A percentile compares a stretch with the other conserved stretches of the same genome.
Conservation (phyloP, 805 yeast species). For the Isabelozyma heimii region DNA sequence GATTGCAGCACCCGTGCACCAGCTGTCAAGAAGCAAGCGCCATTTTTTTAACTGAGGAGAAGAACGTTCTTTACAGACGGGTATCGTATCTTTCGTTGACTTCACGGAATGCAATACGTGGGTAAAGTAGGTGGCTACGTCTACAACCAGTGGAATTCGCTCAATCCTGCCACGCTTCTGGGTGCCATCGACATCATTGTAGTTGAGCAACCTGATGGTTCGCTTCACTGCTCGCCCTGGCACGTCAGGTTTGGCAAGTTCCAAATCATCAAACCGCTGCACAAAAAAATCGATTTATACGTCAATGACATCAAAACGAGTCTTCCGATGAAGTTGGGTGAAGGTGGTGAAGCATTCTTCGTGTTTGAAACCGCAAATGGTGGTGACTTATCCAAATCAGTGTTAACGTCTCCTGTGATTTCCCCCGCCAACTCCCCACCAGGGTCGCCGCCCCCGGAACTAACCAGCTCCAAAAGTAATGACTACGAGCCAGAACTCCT, state of each 20-base stretch:
- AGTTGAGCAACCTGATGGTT: conserved; percentile 81
- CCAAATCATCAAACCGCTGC: conserved; percentile 88
- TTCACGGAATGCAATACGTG: conserved; percentile 78
- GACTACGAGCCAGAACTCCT: conserved; percentile 31
- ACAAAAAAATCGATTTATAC: conserved; percentile 85
- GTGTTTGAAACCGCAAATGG: conserved; percentile 81
- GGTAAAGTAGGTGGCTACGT: conserved; percentile 94
- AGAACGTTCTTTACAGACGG: no score
- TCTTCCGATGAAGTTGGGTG: conserved; percentile 94
- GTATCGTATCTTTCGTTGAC: no score
- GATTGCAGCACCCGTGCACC: no score
- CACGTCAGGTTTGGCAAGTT: conserved; percentile 96
- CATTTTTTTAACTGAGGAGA: no score
- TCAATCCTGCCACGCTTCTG: conserved; percentile 92
- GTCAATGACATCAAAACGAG: conserved; percentile 81
- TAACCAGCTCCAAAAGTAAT: not conserved
- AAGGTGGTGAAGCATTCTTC: conserved; percentile 97
- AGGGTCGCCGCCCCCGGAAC: conserved; percentile 13
- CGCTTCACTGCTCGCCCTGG: conserved; percentile 88
- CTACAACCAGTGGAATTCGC: conserved; percentile 94
- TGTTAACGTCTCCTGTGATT: conserved; percentile 83
- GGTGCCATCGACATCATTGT: conserved; percentile 98
- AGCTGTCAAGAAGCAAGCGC: no score
- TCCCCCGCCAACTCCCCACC: conserved; percentile 56
- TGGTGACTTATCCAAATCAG: conserved; percentile 62